Base-by-base conservation (phyloP, 2,329 filamentous ascomycete genomes). In the Trichoderma gracile region DNA sequence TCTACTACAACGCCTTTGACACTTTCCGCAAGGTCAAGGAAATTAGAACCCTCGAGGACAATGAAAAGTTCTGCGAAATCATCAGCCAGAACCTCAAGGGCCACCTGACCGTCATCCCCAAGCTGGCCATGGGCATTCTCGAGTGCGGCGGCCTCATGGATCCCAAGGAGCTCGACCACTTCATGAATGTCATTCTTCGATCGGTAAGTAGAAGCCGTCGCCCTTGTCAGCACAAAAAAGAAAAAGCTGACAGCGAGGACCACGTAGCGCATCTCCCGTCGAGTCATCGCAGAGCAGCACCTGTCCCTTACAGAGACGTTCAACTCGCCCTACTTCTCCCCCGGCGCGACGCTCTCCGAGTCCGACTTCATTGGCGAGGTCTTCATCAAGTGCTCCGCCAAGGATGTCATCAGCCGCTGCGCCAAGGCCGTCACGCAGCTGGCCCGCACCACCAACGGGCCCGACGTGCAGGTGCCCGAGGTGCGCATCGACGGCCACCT, bases 1-100 rank as follows among this genome's bases (percentile, higher is more conserved):
- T 97, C 7, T 99, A 99, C 81, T 96, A 97, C 78, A 88, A 89
- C 69, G 94, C 95, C n/a, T 99, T 99, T 72, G 95, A 99, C 75
- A 88, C 83, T 60, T 90, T 98, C 68, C 90, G 95, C 54, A 89
- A 90, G 69, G 82, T 97, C 46, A 88, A 89, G 57, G 92, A 97
- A 73, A 88, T 99, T 70, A 89, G 89, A 72, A 90, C 87, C 0
- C 79, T 97, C 42, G 90, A 96, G 38, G 94, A 98, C 72, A 99
- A 99, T 75, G 93, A 97, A 69, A 81, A 78, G 49, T 89, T 96
- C 71, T 99, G 95, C 80, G 85, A 90, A 62, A 81, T 92, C 64
- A 88, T 99, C 65, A 86, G 89, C 65, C 82, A 87, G 64, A 96
- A 89, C 68, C 82, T 99, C 66, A 89, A 89, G 73, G 91, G 96